A percentile compares a stretch with the other conserved stretches of the same genome.
Evolutionary conservation across 192 early-diverging fungal genomes (phyloP).

Genomic region (Coemansia sp.): DNA sequence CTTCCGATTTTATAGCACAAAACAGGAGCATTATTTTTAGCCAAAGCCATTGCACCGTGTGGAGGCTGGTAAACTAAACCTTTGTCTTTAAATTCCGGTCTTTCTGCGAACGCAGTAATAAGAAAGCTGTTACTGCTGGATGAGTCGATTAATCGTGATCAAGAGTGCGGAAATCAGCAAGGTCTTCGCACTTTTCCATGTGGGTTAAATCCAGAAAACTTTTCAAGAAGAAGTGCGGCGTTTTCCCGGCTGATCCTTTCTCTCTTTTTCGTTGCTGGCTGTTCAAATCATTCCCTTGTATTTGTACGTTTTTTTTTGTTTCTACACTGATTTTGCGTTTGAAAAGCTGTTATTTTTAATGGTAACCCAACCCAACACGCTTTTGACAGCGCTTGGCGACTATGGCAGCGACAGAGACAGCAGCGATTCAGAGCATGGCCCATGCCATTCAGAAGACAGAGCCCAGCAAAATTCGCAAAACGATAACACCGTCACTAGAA

Average conservation of each 20-base stretch:
- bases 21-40: slow-evolving; percentile 6
- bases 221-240: not conserved
- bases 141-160: not conserved
- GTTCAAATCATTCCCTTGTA: not conserved
- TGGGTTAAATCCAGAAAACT: no score
- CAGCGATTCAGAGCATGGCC: slow-evolving; percentile 7
- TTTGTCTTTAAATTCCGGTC: not conserved
- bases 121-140: not conserved
- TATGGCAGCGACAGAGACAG: slow-evolving; percentile 42
- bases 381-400: slow-evolving; percentile 40
- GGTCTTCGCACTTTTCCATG: no score
- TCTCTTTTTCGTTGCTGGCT: no score
- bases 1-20: not conserved
- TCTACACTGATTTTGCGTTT: not conserved
- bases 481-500: not conserved
- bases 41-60: not conserved
- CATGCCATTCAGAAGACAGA: not conserved
- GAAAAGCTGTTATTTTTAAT: slow-evolving; percentile 4
- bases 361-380: slow-evolving; percentile 28
- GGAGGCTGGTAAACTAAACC: not conserved
- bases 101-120: not conserved
- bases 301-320: not conserved
- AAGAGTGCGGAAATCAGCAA: not conserved
- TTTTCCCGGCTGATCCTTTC: not conserved
- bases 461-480: not conserved